Evolutionary conservation across 495 filamentous ascomycete genomes (phyloP).

Genomic region (Penicillium waksmanii): DNA sequence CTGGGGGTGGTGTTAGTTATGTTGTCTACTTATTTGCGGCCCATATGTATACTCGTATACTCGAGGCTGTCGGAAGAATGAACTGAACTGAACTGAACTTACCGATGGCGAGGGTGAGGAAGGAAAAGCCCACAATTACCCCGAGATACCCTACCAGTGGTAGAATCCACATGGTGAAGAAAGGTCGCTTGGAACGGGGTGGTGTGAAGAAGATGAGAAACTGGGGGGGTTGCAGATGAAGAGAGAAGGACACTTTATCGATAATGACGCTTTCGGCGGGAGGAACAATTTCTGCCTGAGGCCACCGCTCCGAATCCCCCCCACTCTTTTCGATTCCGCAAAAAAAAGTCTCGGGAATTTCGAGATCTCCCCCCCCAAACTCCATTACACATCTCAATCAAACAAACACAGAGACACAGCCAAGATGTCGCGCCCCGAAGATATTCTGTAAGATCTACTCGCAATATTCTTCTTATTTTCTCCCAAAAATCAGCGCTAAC

Average conservation of each 20-base stretch:
- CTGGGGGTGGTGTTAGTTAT: conserved; percentile 47
- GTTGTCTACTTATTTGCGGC: not conserved
- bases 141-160: conserved; percentile 88
- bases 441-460: conserved; percentile 67
- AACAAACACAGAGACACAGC: no score
- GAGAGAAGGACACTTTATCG: conserved; percentile 5
- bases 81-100: conserved; percentile 17
- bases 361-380: no score
- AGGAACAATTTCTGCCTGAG: conserved; percentile 4
- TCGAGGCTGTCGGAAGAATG: no score
- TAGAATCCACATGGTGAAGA: conserved; percentile 80
- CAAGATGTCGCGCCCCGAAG: conserved; percentile 92
- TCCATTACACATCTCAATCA: no score
- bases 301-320: not conserved
- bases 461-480: no score
- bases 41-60: not conserved
- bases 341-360: no score
- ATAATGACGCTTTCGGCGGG: not conserved
- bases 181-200: not conserved
- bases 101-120: conserved; percentile 94
- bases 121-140: conserved; percentile 84
- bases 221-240: not conserved
- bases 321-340: no score
- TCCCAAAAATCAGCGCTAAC: not conserved
- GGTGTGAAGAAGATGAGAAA: not conserved